These are phyloP conservation scores for Penicillium sp. DNA, from an alignment of 2,329 filamentous ascomycete genomes.

Conservation along the genomic window DNA sequence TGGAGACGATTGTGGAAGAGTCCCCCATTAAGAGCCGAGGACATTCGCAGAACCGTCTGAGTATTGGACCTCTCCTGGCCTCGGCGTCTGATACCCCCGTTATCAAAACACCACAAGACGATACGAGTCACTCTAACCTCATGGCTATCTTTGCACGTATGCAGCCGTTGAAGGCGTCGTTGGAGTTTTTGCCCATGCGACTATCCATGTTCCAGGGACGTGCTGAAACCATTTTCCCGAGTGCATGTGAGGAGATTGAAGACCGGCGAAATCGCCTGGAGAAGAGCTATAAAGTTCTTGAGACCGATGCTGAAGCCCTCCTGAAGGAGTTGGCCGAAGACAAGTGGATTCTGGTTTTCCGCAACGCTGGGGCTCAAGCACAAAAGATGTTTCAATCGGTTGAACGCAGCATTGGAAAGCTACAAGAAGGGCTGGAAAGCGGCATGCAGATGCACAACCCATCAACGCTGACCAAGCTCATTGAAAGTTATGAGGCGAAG, in stretches of 20 bases:
- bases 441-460: constrained; percentile 72
- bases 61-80: constrained; percentile 62
- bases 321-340: constrained; percentile 91
- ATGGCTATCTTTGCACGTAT: constrained; percentile 90
- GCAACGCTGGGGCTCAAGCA: constrained; percentile 85
- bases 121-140: constrained; percentile 81
- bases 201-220: constrained; percentile 80
- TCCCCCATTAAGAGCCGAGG: constrained; percentile 61
- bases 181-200: constrained; percentile 95
- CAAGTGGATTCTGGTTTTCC: constrained; percentile 92
- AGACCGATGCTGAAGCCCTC: constrained; percentile 84
- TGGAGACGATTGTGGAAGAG: constrained; percentile 92
- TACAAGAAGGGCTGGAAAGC: constrained; percentile 75
- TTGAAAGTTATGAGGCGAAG: constrained; percentile 93
- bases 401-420: constrained; percentile 77
- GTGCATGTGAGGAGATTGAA: constrained; percentile 84
- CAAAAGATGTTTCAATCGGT: constrained; percentile 97
- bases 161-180: constrained; percentile 86
- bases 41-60: constrained; percentile 64
- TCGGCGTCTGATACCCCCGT: constrained; percentile 44
- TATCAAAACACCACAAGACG: constrained; percentile 65
- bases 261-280: constrained; percentile 73
- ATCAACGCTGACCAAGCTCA: constrained; percentile 71
- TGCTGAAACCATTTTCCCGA: constrained; percentile 78
- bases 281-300: constrained; percentile 80